A percentile compares a stretch with the other conserved stretches of the same genome.
These are phyloP conservation scores for Botrytis cinerea DNA, from an alignment of 2,329 filamentous ascomycete genomes.

Conservation along the genomic window DNA sequence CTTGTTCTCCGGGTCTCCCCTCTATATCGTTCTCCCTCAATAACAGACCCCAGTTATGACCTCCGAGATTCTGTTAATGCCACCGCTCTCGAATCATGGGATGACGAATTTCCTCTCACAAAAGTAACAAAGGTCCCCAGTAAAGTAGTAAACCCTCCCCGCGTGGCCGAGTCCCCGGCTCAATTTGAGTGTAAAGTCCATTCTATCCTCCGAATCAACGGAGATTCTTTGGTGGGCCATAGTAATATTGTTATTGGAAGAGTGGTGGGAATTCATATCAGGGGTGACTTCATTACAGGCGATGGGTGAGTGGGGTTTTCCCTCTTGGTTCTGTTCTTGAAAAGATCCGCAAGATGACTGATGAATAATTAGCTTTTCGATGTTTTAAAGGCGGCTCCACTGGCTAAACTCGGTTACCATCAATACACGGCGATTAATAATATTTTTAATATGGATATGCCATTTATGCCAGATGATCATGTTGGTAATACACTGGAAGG, in stretches of 20 bases:
- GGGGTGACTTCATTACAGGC: conserved; percentile 28
- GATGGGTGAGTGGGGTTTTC: not conserved
- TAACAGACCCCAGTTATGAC: not conserved
- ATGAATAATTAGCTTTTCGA: conserved; percentile 24
- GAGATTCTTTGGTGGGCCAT: conserved; percentile 27
- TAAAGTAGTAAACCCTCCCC: conserved; percentile 25
- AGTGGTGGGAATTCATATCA: conserved; percentile 30
- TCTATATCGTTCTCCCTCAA: not conserved
- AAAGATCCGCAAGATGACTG: not conserved
- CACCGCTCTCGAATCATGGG: conserved; percentile 13
- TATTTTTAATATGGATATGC: conserved; percentile 28
- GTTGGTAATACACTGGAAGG: conserved; percentile 21
- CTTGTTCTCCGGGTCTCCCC: not conserved
- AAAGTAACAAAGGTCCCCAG: conserved; percentile 25
- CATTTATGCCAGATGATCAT: conserved; percentile 30
- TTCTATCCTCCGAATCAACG: conserved; percentile 27
- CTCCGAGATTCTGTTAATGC: conserved; percentile 9
- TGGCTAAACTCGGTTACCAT: conserved; percentile 29
- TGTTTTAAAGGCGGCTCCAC: conserved; percentile 27
- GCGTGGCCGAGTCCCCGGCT: conserved; percentile 29
- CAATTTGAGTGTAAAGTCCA: conserved; percentile 29
- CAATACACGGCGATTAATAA: conserved; percentile 29
- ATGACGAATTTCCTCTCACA: conserved; percentile 15
- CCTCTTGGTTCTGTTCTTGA: not conserved
- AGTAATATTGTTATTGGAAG: conserved; percentile 31